Conservation (phyloP, 2,329 filamentous ascomycete genomes). For the Cercospora zeina region DNA sequence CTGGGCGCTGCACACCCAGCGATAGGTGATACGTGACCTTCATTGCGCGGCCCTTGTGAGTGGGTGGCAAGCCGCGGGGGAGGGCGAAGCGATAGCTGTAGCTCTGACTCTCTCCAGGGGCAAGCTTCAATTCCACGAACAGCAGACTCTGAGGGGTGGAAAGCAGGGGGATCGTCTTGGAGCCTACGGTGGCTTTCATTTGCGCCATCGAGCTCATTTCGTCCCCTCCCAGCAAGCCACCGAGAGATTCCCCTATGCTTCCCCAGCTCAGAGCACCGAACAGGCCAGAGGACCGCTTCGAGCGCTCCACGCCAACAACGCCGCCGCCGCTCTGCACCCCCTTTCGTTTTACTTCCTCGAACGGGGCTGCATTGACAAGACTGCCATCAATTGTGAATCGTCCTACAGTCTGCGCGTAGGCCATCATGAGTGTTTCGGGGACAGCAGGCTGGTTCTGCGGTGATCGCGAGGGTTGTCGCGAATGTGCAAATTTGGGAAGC, state of each 20-base stretch:
- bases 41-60: constrained; percentile 85
- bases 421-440: constrained; percentile 92
- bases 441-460: constrained; percentile 46
- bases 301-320: constrained; percentile 75
- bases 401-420: constrained; percentile 89
- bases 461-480: constrained; percentile 48
- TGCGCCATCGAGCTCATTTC: constrained; percentile 93
- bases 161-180: constrained; percentile 84
- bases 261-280: constrained; percentile 86
- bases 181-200: constrained; percentile 84
- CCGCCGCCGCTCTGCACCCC: constrained; percentile 82
- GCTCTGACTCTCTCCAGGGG: constrained; percentile 81
- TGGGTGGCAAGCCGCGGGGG: constrained; percentile 85
- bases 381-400: constrained; percentile 91
- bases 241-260: constrained; percentile 81
- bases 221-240: constrained; percentile 78
- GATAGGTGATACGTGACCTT: constrained; percentile 91
- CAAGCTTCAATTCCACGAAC: constrained; percentile 87
- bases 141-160: constrained; percentile 93
- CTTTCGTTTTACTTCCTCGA: constrained; percentile 94
- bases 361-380: constrained; percentile 81
- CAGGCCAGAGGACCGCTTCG: constrained; percentile 74
- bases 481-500: constrained; percentile 49
- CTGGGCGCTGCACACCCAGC: constrained; percentile 85
- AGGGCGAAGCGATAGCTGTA: constrained; percentile 86